A percentile compares a stretch with the other conserved stretches of the same genome.
Evolutionary conservation across 257 asterid species (phyloP).

Genomic region (Solanum rostratum): DNA sequence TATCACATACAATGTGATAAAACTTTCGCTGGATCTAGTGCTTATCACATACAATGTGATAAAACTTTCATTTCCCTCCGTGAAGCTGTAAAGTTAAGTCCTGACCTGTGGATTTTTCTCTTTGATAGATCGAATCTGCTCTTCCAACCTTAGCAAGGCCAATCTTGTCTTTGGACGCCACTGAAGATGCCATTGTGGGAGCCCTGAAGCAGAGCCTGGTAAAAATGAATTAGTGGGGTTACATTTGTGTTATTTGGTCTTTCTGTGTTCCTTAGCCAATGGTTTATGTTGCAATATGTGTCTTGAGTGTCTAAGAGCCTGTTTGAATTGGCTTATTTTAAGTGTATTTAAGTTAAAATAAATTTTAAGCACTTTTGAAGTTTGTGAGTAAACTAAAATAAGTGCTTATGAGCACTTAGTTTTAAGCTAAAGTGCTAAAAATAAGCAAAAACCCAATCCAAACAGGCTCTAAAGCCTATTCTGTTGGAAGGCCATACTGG

Average conservation of each 20-base stretch:
- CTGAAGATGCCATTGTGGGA: slow-evolving; percentile 95
- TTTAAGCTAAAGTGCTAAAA: no score
- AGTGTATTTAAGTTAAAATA: no score
- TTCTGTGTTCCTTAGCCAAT: neutral
- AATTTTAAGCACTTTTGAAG: no score
- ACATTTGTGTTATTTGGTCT: neutral
- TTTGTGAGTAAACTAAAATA: no score
- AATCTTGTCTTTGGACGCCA: slow-evolving; percentile 86
- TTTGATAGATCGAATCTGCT: slow-evolving; percentile 85
- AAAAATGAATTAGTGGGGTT: slow-evolving; percentile 8
- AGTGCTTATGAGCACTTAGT: no score
- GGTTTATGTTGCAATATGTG: neutral
- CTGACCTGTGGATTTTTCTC: slow-evolving; percentile 13
- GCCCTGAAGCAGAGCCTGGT: slow-evolving; percentile 90
- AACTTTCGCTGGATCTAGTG: neutral
- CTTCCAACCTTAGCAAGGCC: slow-evolving; percentile 90
- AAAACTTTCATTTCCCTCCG: neutral
- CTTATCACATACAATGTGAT: neutral
- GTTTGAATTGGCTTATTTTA: no score
- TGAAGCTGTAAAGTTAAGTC: neutral
- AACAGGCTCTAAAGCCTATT: neutral
- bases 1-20: neutral
- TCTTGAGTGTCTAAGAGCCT: neutral
- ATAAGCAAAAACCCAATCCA: no score
- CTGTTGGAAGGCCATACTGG: neutral